Evolutionary conservation across 192 early-diverging fungal genomes (phyloP).

Genomic region (Coemansia furcata): DNA sequence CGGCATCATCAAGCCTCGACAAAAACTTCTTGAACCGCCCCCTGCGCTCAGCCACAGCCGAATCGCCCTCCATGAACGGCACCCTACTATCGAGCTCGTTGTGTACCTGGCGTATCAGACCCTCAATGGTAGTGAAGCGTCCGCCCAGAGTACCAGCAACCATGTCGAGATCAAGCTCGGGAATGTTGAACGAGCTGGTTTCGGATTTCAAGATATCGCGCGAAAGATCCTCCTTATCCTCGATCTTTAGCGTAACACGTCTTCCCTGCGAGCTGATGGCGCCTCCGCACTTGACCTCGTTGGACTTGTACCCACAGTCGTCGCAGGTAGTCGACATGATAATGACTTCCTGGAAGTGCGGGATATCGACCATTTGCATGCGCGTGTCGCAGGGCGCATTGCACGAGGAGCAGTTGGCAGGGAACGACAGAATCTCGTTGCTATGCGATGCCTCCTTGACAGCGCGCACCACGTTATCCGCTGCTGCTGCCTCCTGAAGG

Average conservation of each 20-base stretch:
- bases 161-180: conserved; percentile 87
- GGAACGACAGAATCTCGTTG: conserved; percentile 79
- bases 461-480: conserved; percentile 28
- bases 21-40: conserved; percentile 68
- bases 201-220: conserved; percentile 95
- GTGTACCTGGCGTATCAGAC: conserved; percentile 82
- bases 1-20: conserved; percentile 64
- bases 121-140: conserved; percentile 94
- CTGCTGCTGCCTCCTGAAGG: conserved; percentile 45
- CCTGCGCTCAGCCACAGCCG: conserved; percentile 54
- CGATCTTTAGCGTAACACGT: conserved; percentile 78
- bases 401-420: conserved; percentile 83
- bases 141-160: conserved; percentile 88
- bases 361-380: conserved; percentile 90
- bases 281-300: conserved; percentile 95
- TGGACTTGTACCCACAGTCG: conserved; percentile 89
- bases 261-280: conserved; percentile 75
- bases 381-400: conserved; percentile 75
- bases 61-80: conserved; percentile 75
- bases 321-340: conserved; percentile 95
- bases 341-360: conserved; percentile 94
- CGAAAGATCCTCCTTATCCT: conserved; percentile 83
- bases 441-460: conserved; percentile 59
- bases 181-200: conserved; percentile 85
- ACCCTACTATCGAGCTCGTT: conserved; percentile 72